Evolutionary conservation across 176 grass and related monocot species (phyloP), one percentile per base, ranked within the genome.

Genomic region (Musa troglodytarum): DNA sequence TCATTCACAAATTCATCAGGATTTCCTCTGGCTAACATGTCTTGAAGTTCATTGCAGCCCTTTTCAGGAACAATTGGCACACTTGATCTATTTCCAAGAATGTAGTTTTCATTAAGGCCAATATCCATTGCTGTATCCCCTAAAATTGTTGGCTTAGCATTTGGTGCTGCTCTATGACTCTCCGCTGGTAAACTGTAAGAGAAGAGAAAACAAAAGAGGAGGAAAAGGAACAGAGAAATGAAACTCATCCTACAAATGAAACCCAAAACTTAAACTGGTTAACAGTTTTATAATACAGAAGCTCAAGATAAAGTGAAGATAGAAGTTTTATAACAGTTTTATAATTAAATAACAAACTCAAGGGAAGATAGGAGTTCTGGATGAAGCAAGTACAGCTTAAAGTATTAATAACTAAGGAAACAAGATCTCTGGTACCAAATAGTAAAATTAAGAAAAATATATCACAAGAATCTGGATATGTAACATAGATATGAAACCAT

Each of bases 121-220:
- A 66, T 69, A 74, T 78, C 70, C 49, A 57, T 43, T 65, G 74
- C 61, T 52, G 75, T 59, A 50, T 79, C 83, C 52, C 72, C 84
- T 78, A 59, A 63, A 68, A 52, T 79, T 73, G 62, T 68, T 82
- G 67, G 1, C 65, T 86, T 88, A 26, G 63, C 69, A 75, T 64
- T 69, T 85, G 77, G 78, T 75, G 76, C 71, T 78, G 62, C 74
- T 74, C 64, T 88, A 63, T 73, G 81, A 53, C 20, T 92, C 65
- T 83, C 87, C 82, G 34, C 67, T 76, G 89, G 88, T 81, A 80
- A 90, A 80, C 93, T 96, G 79, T 77, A 85, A 53, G 85, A 65
- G 58, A 55, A 86, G 69, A 59, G 43, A 70, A 76, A 74, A 63
- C 65, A 68, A 71, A 43, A 43, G 34, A 43, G 34, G 34, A 43